Evolutionary conservation across 305 asterid species (phyloP), one percentile per base, ranked within the genome.

Genomic region (Fraxinus ornus): DNA sequence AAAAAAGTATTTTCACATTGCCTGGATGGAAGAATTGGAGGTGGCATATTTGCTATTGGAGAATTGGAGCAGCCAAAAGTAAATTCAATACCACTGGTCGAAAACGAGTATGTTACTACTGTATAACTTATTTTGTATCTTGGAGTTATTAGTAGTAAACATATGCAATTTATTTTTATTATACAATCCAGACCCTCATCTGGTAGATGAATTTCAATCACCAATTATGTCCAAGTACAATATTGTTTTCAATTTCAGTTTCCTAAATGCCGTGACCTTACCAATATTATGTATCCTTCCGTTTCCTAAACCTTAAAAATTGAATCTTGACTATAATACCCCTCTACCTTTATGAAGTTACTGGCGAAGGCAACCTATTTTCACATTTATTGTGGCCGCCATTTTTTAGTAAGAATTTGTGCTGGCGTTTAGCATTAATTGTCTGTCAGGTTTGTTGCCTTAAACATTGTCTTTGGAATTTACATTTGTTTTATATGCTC

Each of bases 11-110:
- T 96, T 85, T 90, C 99, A 17, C 99, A 96, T 85, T 96, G 99
- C 86, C 87, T 96, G 88, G 97, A 93, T 78, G 91, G 91, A 47
- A 80, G 55, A 26, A 87, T 86, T 75, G 98, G 98, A 79, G 98
- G 98, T 79, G 99, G 99, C 13, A 92, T 96, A 75, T 96, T 96
- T 74, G 97, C 98, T 55, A 86, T 96, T 41, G 99, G 99, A 79
- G 90, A 93, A 86, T 92, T 96, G 6, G 90, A 86, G 72, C 89
- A 92, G 68, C 98, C 99, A 62, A 87, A 85, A 79, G 90, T 96
- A 79, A 89, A 87, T 19, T 81, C 91, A 79, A 94, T 96, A 13
- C 88, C 91, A 39, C 84, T 96, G 37, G 86, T 89, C 55, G 86
- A 87, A 44, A 87, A 91, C 74, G 80, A 80, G 95, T 91, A 91